Evolutionary conservation across 768 basidiomycete species (phyloP).

Genomic region (Podaxis sp.): DNA sequence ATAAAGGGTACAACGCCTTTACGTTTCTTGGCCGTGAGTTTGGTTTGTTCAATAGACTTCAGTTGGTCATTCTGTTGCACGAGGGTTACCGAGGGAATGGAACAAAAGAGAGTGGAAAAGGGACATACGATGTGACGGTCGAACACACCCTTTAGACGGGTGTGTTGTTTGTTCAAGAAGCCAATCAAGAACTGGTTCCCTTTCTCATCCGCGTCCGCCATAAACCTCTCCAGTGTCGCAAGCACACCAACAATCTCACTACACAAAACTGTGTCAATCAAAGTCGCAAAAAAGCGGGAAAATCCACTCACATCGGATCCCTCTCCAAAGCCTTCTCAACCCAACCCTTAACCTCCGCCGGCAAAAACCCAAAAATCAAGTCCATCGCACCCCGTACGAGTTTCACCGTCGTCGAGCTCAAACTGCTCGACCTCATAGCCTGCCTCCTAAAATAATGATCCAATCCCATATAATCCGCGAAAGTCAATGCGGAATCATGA

Average conservation of each 20-base stretch:
- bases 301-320: slow-evolving; percentile 61
- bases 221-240: slow-evolving; percentile 70
- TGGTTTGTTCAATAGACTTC: slow-evolving; percentile 84
- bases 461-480: slow-evolving; percentile 91
- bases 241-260: slow-evolving; percentile 87
- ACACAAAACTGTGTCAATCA: slow-evolving; percentile 9
- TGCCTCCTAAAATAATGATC: slow-evolving; percentile 94
- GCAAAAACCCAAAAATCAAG: slow-evolving; percentile 90
- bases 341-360: slow-evolving; percentile 79
- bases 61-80: slow-evolving; percentile 73
- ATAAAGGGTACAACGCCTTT: slow-evolving; percentile 91
- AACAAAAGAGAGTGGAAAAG: background rate
- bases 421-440: slow-evolving; percentile 66
- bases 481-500: slow-evolving; percentile 73
- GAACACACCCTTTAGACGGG: slow-evolving; percentile 67
- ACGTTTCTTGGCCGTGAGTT: slow-evolving; percentile 87
- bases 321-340: slow-evolving; percentile 71
- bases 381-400: slow-evolving; percentile 89
- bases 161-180: slow-evolving; percentile 79
- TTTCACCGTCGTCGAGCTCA: slow-evolving; percentile 69
- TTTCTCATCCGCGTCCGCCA: slow-evolving; percentile 73
- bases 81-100: slow-evolving; percentile 2
- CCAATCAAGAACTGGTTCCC: slow-evolving; percentile 70
- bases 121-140: slow-evolving; percentile 68
- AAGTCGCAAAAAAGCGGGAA: background rate